Evolutionary conservation across 2,329 filamentous ascomycete species (phyloP).

Genomic region (Penicillium concentricum): DNA sequence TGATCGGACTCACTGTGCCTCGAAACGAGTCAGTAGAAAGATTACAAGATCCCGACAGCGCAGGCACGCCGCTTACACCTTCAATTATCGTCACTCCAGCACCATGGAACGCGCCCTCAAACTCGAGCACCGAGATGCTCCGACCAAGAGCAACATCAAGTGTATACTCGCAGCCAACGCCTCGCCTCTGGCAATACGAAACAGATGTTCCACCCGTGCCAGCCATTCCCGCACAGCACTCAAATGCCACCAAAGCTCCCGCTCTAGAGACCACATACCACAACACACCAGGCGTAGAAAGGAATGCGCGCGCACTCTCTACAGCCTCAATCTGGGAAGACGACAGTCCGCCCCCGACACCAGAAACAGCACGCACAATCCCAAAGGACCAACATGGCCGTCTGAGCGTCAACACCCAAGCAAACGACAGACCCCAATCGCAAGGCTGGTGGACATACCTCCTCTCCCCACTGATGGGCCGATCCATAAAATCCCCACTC

Average conservation of each 20-base stretch:
- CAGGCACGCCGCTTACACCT: slow-evolving; percentile 43
- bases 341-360: slow-evolving; percentile 18
- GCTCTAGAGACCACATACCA: slow-evolving; percentile 6
- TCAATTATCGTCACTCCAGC: slow-evolving; percentile 48
- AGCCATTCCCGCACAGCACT: slow-evolving; percentile 37
- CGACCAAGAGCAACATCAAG: slow-evolving; percentile 42
- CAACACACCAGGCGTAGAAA: slow-evolving; percentile 7
- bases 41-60: slow-evolving; percentile 28
- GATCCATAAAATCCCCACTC: slow-evolving; percentile 26
- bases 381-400: slow-evolving; percentile 16
- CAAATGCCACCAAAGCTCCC: slow-evolving; percentile 14
- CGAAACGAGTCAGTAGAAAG: slow-evolving; percentile 30
- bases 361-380: slow-evolving; percentile 10
- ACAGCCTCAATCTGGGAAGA: slow-evolving; percentile 41
- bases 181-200: slow-evolving; percentile 25
- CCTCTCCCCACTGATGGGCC: slow-evolving; percentile 44
- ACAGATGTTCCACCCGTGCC: slow-evolving; percentile 42
- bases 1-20: slow-evolving; percentile 48
- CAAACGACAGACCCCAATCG: slow-evolving; percentile 38
- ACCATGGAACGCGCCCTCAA: slow-evolving; percentile 31
- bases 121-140: slow-evolving; percentile 22
- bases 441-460: slow-evolving; percentile 53
- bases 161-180: slow-evolving; percentile 45
- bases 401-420: slow-evolving; percentile 37
- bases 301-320: slow-evolving; percentile 28